Base-by-base conservation (phyloP, 371 early-diverging fungal species). In the Gilbertella persicaria region DNA sequence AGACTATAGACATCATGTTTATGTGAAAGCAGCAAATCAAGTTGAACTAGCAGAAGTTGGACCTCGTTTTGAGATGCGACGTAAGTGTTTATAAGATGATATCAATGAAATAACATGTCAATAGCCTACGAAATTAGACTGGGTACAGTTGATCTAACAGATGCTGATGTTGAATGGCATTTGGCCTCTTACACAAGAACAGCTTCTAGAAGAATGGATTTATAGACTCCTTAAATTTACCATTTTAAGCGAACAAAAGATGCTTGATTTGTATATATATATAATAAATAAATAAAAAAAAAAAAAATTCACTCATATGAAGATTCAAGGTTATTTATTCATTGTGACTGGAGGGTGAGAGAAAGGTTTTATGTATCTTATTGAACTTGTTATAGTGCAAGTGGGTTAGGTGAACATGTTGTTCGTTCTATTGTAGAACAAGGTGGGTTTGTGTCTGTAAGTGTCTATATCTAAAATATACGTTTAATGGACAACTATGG, bases 101-200 rank as follows among this genome's bases (percentile, higher is more conserved):
- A n/a, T n/a, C n/a, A n/a, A n/a, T n/a, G n/a, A n/a, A n/a, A n/a
- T n/a, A n/a, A n/a, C 17, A 44, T 29, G 24, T 5, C 28, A 35
- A 41, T 69, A 90, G 89, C 90, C 44, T 98, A 94, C 69, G 93
- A 98, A 67, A 95, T 98, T 73, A 88, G 89, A 67, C 70, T 95
- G 43, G 97, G 95, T 55, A 99, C 99, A 0, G 90, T 93, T 37
- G 99, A 99, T 53, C 80, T 96, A 64, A 78, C 89, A 39, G 94
- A 96, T 39, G 98, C 99, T 29, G 98, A 99, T 66, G 90, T 89
- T 23, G 99, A 99, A 79, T 99, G 98, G 97, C 97, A 94, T 14
- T 80, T 95, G 59, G 81, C 97, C 62, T 94, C 97, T 30, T 99
- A 93, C 76, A 92, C 93, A 47, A 85, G 95, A 69, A 97, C 98